A percentile compares a stretch with the other conserved stretches of the same genome.
Evolutionary conservation across 495 filamentous ascomycete species (phyloP).

Genomic region (Pseudomonodictys pantanalensis): DNA sequence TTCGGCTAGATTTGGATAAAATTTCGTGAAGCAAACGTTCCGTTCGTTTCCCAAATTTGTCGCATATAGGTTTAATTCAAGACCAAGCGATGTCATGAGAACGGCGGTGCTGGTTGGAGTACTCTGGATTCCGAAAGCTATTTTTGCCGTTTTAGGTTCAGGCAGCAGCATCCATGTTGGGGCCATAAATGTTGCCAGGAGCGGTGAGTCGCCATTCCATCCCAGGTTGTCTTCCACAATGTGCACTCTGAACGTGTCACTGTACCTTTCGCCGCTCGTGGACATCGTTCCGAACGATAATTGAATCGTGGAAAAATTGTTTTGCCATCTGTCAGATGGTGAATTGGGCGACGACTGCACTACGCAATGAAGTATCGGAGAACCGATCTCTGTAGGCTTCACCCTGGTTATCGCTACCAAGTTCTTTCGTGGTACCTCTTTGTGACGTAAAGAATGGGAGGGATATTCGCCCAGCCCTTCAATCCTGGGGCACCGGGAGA

Average conservation of each 20-base stretch:
- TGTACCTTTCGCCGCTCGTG: not conserved
- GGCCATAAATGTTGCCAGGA: conserved; percentile 1
- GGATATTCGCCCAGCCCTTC: conserved; percentile 1
- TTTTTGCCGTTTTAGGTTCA: too few species aligned
- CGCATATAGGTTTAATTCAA: too few species aligned
- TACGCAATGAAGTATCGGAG: not conserved
- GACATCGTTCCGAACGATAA: conserved; percentile 1
- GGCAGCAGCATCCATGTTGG: conserved; percentile 34
- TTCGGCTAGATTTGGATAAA: too few species aligned
- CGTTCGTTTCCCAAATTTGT: too few species aligned
- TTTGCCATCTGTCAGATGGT: not conserved
- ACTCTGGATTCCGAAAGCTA: too few species aligned
- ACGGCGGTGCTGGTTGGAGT: too few species aligned
- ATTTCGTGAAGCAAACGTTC: too few species aligned
- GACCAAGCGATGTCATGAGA: too few species aligned
- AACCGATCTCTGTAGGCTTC: not conserved
- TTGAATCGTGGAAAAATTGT: not conserved
- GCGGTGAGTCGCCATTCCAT: not conserved
- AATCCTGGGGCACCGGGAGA: not conserved
- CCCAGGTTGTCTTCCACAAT: conserved; percentile 3
- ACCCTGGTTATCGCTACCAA: not conserved
- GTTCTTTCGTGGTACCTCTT: not conserved
- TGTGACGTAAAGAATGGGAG: conserved; percentile 6
- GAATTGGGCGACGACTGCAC: not conserved
- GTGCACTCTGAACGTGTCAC: not conserved